Evolutionary conservation across 169 alveolate species (phyloP).

Genomic region (Eimeria tenella): DNA sequence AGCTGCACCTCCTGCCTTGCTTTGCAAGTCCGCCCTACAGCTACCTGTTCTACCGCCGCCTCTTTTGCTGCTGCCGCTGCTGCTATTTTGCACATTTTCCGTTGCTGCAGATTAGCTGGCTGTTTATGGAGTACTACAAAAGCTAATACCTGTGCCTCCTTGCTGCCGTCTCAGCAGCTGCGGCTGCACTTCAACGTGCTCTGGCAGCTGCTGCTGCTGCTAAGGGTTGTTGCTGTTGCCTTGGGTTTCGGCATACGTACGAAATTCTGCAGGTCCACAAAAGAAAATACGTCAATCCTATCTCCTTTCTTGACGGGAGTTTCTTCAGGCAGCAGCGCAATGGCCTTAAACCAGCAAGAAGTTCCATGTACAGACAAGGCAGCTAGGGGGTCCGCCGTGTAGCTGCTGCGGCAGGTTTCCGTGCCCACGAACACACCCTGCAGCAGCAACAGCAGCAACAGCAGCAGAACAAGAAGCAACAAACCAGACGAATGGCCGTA

Average conservation of each 20-base stretch:
- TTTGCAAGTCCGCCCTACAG: too few species aligned
- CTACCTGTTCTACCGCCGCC: not conserved
- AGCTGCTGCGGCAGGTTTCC: constrained; percentile 43
- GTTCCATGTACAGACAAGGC: not conserved
- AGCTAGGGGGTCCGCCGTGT: not conserved
- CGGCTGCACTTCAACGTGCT: not conserved
- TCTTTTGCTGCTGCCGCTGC: constrained; percentile 1
- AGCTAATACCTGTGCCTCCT: not conserved
- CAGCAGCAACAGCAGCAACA: constrained; percentile 12
- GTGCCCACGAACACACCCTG: constrained; percentile 5
- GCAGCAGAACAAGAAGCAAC: constrained; percentile 1
- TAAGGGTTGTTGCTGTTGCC: not conserved
- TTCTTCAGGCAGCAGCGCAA: constrained; percentile 55
- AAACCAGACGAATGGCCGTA: not conserved
- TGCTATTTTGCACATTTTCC: not conserved
- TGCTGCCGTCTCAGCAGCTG: not conserved
- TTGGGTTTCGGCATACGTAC: not conserved
- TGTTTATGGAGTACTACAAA: not conserved
- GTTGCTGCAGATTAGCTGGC: not conserved
- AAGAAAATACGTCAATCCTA: constrained; percentile 18
- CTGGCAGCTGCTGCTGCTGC: not conserved
- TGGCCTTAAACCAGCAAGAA: constrained; percentile 62
- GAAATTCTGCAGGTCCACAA: constrained; percentile 59
- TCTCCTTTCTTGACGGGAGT: constrained; percentile 37
- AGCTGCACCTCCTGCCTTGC: too few species aligned